Base-by-base conservation (phyloP, 169 alveolate species). In the Plasmodium berghei region DNA sequence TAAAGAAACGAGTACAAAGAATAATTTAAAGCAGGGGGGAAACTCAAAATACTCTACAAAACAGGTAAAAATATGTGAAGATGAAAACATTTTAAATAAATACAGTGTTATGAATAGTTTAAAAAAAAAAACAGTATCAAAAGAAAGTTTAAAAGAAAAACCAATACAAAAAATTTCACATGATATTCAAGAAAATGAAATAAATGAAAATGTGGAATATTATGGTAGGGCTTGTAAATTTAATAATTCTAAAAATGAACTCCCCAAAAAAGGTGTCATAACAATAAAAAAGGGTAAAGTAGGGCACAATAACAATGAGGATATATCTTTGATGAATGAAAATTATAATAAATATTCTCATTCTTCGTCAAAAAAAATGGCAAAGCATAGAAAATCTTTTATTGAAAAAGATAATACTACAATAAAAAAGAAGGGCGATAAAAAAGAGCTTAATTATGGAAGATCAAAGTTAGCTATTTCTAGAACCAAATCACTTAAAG, bases 11-110 rank as follows among this genome's bases (percentile, higher is more conserved):
- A 40, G 58, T 45, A 49, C 24, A 28, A 63, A 3, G 52, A 9
- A 28, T 63, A 63, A 18, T 16, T 42, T 56, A 63, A 77, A 77
- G 59, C 22, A 70, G 6, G 77, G 45, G 4, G 66, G 66, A 58
- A 40, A 64, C 3, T n/a, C 62, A 20, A 49, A 64, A 58, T 75
- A 64, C 14, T 45, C 70, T 48, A 49, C 49, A 52, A 77, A 77
- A 40, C 89, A 77, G 46, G 89, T 77, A 12, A 77, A 77, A 77
- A 77, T 77, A 48, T 77, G 89, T 26, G 89, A 77, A 64, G 12
- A 77, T 77, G 80, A 77, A 77, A 77, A 77, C 66, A 45, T 64
- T 42, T 64, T 52, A 40, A 77, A 54, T 46, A 77, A 77, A 56
- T 77, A 77, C 28, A 77, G 54, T 58, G 89, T 77, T n/a, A 63